Percentiles rank a stretch among this genome's conserved stretches.
These are phyloP conservation scores for Vitis hybrid DNA, from an alignment of 177 flowering plant species.

Conservation along the genomic window DNA sequence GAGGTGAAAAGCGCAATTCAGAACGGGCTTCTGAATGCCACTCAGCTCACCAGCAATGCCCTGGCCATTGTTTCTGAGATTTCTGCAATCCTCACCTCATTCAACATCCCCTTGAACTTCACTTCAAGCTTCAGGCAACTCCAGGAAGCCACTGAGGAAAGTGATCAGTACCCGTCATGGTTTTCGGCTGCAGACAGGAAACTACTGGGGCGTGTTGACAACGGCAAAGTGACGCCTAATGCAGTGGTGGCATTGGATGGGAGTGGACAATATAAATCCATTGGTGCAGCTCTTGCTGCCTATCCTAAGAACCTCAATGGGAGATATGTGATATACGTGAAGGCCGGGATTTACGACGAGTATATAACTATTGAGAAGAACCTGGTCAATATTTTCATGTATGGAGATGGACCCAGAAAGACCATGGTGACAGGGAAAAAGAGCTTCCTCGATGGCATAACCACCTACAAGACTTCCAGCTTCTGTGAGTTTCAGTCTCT, in stretches of 20 bases:
- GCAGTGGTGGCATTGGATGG: constrained; percentile 64
- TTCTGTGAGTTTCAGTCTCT: constrained; percentile 32
- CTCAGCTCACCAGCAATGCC: constrained; percentile 43
- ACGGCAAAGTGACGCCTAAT: constrained; percentile 24
- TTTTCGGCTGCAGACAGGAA: constrained; percentile 27
- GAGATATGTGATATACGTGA: constrained; percentile 45
- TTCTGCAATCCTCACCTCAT: constrained; percentile 16
- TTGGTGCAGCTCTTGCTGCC: constrained; percentile 46
- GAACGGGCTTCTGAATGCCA: constrained; percentile 27
- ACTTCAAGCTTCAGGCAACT: constrained; percentile 8
- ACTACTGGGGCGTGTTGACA: constrained; percentile 21
- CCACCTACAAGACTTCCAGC: constrained; percentile 39
- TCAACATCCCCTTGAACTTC: constrained; percentile 20
- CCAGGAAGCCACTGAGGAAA: constrained; percentile 13
- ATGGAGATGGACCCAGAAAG: constrained; percentile 59
- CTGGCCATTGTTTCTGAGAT: constrained; percentile 39
- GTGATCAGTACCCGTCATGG: constrained; percentile 32
- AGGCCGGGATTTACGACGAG: constrained; percentile 54
- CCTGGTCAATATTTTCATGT: constrained; percentile 38
- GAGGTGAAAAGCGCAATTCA: constrained; percentile 16
- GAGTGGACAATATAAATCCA: constrained; percentile 52
- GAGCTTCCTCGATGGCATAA: constrained; percentile 17
- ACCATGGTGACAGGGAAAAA: constrained; percentile 48
- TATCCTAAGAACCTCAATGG: constrained; percentile 33
- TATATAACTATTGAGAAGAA: constrained; percentile 24